These are phyloP conservation scores for Colletotrichum sublineola DNA, from an alignment of 2,329 filamentous ascomycete species.

Conservation along the genomic window DNA sequence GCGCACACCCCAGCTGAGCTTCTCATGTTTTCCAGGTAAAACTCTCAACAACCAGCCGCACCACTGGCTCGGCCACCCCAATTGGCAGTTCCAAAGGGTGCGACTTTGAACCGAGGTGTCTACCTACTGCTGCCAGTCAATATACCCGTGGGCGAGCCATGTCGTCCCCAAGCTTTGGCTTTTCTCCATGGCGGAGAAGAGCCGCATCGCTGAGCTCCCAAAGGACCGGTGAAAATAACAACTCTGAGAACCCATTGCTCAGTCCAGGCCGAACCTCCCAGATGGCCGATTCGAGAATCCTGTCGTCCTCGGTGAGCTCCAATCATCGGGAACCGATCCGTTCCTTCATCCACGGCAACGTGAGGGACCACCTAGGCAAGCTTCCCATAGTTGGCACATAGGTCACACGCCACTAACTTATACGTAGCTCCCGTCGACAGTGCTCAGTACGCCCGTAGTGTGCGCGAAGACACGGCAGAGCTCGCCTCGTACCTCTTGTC, in stretches of 20 bases:
- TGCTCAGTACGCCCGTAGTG: conserved; percentile 80
- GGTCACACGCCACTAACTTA: conserved; percentile 9
- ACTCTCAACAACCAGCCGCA: conserved; percentile 19
- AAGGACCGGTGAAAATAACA: conserved; percentile 43
- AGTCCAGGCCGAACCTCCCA: conserved; percentile 39
- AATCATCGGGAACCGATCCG: conserved; percentile 75
- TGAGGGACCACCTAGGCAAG: conserved; percentile 71
- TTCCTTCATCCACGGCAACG: conserved; percentile 78
- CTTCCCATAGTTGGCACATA: conserved; percentile 29
- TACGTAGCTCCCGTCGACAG: conserved; percentile 69
- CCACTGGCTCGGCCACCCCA: conserved; percentile 28
- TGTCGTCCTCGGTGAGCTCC: conserved; percentile 55
- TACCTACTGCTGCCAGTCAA: conserved; percentile 4
- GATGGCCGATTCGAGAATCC: conserved; percentile 48
- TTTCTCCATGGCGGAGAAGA: conserved; percentile 63
- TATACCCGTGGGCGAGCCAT: conserved; percentile 49
- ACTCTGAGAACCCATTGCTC: conserved; percentile 44
- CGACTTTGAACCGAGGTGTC: conserved; percentile 21
- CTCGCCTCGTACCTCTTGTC: conserved; percentile 85
- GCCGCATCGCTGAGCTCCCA: conserved; percentile 44
- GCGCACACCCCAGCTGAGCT: conserved; percentile 29
- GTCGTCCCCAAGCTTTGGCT: conserved; percentile 61
- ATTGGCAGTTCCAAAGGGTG: conserved; percentile 29
- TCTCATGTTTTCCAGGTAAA: conserved; percentile 36
- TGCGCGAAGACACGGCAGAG: conserved; percentile 89